Evolutionary conservation across 176 grass and related monocot genomes (phyloP), one percentile per base, ranked within the genome.

Genomic region (Otatea glauca): DNA sequence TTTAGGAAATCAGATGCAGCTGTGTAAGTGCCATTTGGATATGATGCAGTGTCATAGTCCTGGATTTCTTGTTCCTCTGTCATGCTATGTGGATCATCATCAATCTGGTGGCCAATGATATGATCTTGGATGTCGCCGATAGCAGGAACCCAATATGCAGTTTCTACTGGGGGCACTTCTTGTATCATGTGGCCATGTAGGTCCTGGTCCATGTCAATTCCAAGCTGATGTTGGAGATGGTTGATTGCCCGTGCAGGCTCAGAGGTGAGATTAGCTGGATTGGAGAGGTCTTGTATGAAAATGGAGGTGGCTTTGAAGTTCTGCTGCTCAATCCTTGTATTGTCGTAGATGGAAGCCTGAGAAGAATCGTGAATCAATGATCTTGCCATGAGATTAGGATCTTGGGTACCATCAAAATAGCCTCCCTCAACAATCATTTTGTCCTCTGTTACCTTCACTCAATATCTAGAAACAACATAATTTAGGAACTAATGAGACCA

Each of bases 361-460:
- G 82, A 81, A 49, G 82, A 81, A 49, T 84, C 75, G 35, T 90
- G 76, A 45, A 85, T 17, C 54, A 94, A 70, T 70, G 92, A 87
- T 82, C 83, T 76, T 74, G 82, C 88, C 85, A 94, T 80, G 67
- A 87, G 39, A 62, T 85, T 89, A 70, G 84, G 78, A 86, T 88
- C 86, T 48, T 85, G 80, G 45, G 79, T 80, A 49, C 83, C 85
- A 64, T 92, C 88, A 79, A 85, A 88, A 50, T 84, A 92, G 29
- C 84, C 77, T 68, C 88, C 89, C 63, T 81, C 90, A 51, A 53
- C 81, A 72, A 91, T 91, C 94, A 94, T 94, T 61, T 76, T 92
- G 48, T 5, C 15, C 48, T 47, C 60, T 66, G 68, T 18, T 37
- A 55, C 81, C 83, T 74, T 84, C 81, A 62, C 65, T 69, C 44